Base-by-base conservation (phyloP, 2,329 filamentous ascomycete species). In the Escovopsis weberi region DNA sequence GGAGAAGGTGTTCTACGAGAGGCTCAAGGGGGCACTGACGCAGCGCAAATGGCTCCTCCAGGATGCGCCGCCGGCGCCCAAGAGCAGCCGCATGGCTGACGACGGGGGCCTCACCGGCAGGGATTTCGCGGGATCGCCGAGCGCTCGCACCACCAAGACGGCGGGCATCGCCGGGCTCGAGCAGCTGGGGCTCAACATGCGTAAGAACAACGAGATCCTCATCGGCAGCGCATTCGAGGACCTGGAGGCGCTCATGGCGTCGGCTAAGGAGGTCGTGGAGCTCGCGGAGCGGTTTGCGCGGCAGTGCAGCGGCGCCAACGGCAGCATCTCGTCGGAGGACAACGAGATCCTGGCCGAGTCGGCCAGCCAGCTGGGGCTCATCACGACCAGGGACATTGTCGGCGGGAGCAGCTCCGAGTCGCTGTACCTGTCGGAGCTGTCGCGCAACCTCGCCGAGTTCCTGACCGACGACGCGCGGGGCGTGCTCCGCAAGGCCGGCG, bases 181-280 rank as follows among this genome's bases (percentile, higher is more conserved):
- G 59, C 81, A 86, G 53, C 78, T 87, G 47, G 85, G 86, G 0
- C 64, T 89, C 6, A 85, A 88, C 52, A 76, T 87, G 55, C 82
- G 86, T 44, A 89, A 85, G 64, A 94, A 94, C 59, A 96, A 95
- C 53, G 87, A 95, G 60, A 65, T 86, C 9, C 80, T 95, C 40
- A 94, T 98, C 49, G 89, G 89, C 26, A 87, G 77, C 50, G 88
- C 91, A 0, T 98, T 98, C 54, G 89, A 95, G 58, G 91, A 98
- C 55, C 74, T 98, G 0, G 89, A 96, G 58, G 88, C 91, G 4
- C 70, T 98, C 33, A 98, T 96, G 89, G 86, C 88, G 3, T 95
- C 89, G 4, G 91, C 91, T 5, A 95, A 96, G 58, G 86, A 98
- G 57, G 86, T 98, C 39, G 82, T 96, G 40, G 86, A 87, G 5